Conservation (phyloP, 352 stramenopile species). For the Phytophthora melonis region DNA sequence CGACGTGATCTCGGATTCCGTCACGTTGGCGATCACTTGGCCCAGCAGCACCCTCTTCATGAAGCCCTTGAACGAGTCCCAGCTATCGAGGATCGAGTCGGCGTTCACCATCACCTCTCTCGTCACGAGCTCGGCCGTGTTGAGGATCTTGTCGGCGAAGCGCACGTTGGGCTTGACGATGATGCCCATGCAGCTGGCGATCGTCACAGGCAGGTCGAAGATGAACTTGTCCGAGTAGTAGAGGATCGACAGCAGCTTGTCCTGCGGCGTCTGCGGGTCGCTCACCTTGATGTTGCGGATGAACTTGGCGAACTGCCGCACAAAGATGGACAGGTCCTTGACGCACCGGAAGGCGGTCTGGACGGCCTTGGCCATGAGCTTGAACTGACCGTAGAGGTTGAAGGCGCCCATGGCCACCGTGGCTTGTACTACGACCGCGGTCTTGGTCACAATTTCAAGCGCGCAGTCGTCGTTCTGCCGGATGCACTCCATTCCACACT, state of each 20-base stretch:
- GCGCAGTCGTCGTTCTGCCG: background rate
- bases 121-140: conserved; percentile 29
- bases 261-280: conserved; percentile 29
- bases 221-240: conserved; percentile 39
- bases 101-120: conserved; percentile 37
- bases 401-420: conserved; percentile 10
- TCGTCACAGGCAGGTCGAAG: conserved; percentile 41
- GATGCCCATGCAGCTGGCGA: conserved; percentile 37
- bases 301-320: conserved; percentile 26
- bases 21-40: conserved; percentile 10
- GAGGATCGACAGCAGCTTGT: conserved; percentile 37
- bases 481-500: background rate
- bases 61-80: conserved; percentile 9
- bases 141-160: conserved; percentile 26
- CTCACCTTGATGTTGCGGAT: conserved; percentile 26
- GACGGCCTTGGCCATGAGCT: conserved; percentile 12
- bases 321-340: conserved; percentile 25
- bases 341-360: conserved; percentile 30
- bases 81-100: conserved; percentile 26
- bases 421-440: background rate
- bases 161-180: conserved; percentile 20
- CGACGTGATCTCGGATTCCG: conserved; percentile 11
- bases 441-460: too few relatives aligned
- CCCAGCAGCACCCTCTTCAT: conserved; percentile 10
- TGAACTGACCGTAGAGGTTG: conserved; percentile 16